A percentile compares a stretch with the other conserved stretches of the same genome.
Conservation (phyloP, 345 rosid species). For the Dovyalis caffra region DNA sequence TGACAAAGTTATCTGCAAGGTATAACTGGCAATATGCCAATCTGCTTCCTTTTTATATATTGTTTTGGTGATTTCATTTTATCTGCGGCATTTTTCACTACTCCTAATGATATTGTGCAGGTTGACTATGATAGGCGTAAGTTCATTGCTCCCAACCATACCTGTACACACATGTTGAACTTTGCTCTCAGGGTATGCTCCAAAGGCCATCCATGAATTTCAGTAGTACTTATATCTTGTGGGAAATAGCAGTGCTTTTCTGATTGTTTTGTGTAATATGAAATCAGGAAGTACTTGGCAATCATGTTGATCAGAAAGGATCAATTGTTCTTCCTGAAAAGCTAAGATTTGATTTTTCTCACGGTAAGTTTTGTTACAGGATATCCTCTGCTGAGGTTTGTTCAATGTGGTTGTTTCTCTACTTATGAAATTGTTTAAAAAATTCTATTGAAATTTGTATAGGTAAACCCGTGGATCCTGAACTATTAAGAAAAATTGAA, state of each 20-base stretch:
- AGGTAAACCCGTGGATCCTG: slow-evolving; percentile 89
- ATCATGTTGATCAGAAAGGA: slow-evolving; percentile 97
- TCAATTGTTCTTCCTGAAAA: slow-evolving; percentile 97
- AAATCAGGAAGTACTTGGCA: slow-evolving; percentile 85
- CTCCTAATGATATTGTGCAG: slow-evolving; percentile 33
- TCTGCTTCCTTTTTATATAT: slow-evolving; percentile 7
- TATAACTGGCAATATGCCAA: slow-evolving; percentile 21
- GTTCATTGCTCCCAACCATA: slow-evolving; percentile 93
- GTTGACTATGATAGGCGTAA: slow-evolving; percentile 91
- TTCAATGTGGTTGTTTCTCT: slow-evolving; percentile 16
- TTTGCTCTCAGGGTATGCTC: slow-evolving; percentile 80
- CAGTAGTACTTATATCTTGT: neutral
- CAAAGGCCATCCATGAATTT: neutral
- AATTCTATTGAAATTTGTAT: slow-evolving; percentile 19
- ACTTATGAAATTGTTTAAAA: slow-evolving; percentile 11
- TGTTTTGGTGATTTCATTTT: neutral
- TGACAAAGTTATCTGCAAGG: slow-evolving; percentile 81
- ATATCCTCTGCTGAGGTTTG: neutral
- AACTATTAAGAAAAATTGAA: slow-evolving; percentile 71
- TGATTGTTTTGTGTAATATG: slow-evolving; percentile 5
- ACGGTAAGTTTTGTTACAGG: slow-evolving; percentile 49
- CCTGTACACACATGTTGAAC: slow-evolving; percentile 96
- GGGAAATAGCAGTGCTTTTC: neutral
- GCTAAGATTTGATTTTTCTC: slow-evolving; percentile 94
- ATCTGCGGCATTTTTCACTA: neutral